Evolutionary conservation across 805 yeast genomes (phyloP), one percentile per base, ranked within the genome.

Genomic region (Zygosaccharomyces lentus): DNA sequence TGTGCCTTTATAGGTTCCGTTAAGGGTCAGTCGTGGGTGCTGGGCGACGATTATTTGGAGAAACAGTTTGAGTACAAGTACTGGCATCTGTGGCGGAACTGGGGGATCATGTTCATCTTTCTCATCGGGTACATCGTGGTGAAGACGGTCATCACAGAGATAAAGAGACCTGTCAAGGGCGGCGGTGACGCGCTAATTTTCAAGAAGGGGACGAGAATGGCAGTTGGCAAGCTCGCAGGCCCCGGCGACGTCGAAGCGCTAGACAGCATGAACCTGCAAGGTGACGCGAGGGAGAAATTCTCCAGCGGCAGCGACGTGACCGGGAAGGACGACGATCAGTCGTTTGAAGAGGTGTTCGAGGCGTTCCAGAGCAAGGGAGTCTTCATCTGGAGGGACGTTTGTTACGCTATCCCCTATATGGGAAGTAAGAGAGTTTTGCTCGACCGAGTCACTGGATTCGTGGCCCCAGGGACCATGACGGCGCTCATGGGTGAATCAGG

Each of bases 81-180:
- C 56, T 51, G 64, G 16, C 87, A 87, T 62, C 73, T 76, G 41
- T 87, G 96, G 96, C 80, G 95, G 70, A 84, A 87, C 62, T 73
- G 83, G 47, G 96, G 89, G 58, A 77, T 83, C 48, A 48, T 77
- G 48, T 60, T 80, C 58, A 87, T 76, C 2, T 82, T 59, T 41
- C 35, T 57, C 30, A 41, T 52, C 19, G 57, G 59, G 21, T 59
- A 57, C 34, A 13, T 59, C 13, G 42, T 39, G 7, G 10, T 53
- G 17, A 59, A 59, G 30, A 50, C 55, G 37, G 6, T 55, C 9
- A 23, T 57, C 4, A 59, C 62, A 17, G 64, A 59, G 40, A 44
- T 49, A n/a, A 59, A 55, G 34, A 53, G 54, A 26, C 56, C 62
- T 7, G 55, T 53, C 16, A 51, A 48, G 13, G 61, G 64, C 37